Evolutionary conservation across 2,329 filamentous ascomycete species (phyloP).

Genomic region (Calonectria hawksworthii): DNA sequence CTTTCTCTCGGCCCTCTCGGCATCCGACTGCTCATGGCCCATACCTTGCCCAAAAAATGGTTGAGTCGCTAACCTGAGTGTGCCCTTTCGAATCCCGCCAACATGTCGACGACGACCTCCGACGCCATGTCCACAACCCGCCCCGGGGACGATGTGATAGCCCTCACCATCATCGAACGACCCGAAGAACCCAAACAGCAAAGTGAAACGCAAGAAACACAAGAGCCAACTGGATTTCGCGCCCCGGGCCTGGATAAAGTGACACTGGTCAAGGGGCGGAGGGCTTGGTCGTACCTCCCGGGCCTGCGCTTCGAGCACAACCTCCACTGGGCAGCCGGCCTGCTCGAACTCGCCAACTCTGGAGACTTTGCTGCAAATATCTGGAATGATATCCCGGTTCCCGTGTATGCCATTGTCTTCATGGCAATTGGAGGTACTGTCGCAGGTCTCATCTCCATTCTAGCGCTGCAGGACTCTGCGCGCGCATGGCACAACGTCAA

Average conservation of each 20-base stretch:
- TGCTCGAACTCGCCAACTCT: conserved; percentile 68
- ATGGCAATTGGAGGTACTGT: conserved; percentile 67
- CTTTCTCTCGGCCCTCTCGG: background rate
- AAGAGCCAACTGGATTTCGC: background rate
- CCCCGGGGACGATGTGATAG: background rate
- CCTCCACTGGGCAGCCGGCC: conserved; percentile 56
- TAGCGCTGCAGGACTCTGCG: conserved; percentile 60
- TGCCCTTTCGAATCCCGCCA: background rate
- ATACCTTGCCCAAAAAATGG: background rate
- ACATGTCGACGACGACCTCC: background rate
- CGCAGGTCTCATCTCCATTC: conserved; percentile 59
- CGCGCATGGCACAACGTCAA: conserved; percentile 61
- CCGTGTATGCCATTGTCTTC: conserved; percentile 60
- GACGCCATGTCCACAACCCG: background rate
- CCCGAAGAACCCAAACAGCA: background rate
- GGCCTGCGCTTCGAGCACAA: conserved; percentile 47
- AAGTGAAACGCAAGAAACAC: background rate
- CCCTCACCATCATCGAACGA: background rate
- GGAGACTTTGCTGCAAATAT: conserved; percentile 71
- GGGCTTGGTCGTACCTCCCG: conserved; percentile 25
- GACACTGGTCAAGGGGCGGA: conserved; percentile 28
- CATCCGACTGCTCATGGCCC: background rate
- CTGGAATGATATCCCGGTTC: conserved; percentile 67
- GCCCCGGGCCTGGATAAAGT: conserved; percentile 29
- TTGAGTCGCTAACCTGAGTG: background rate